These are phyloP conservation scores for Pythium rhizo-oryzae DNA, from an alignment of 352 stramenopile genomes.

Conservation along the genomic window DNA sequence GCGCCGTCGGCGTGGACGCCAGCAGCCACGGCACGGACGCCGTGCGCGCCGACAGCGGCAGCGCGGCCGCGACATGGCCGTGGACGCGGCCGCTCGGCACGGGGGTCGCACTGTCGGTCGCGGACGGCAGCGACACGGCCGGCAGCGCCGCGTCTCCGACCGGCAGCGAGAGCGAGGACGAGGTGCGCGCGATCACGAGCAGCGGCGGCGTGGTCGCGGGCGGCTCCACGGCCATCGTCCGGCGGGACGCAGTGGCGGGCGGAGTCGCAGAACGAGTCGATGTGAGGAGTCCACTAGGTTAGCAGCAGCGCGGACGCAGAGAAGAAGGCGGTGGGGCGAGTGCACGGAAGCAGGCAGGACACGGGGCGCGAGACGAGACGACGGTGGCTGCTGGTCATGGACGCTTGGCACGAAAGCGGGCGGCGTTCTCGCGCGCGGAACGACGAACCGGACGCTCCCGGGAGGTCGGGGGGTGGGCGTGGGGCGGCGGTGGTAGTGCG, in stretches of 20 bases:
- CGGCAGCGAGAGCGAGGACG: not conserved
- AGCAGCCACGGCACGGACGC: conserved; percentile 21
- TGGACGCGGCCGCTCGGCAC: not conserved
- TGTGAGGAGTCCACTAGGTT: not conserved
- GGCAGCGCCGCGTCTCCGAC: not conserved
- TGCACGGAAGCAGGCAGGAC: not conserved
- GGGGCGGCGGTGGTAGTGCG: not conserved
- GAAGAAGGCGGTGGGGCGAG: not conserved
- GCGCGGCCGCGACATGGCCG: not conserved
- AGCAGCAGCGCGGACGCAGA: not conserved
- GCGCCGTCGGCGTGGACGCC: conserved; percentile 11
- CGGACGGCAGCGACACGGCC: not conserved
- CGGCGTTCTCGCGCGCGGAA: too few species aligned
- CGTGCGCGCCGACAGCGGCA: conserved; percentile 15
- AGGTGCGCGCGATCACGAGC: conserved; percentile 7
- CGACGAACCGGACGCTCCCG: too few species aligned
- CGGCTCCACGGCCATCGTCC: conserved; percentile 30
- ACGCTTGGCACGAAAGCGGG: not conserved
- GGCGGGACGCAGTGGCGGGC: not conserved
- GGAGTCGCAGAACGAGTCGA: not conserved
- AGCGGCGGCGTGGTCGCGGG: conserved; percentile 13
- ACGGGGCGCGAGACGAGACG: not conserved
- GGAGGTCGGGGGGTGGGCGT: not conserved
- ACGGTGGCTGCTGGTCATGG: conserved; percentile 22
- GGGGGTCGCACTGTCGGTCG: not conserved